Base-by-base conservation (phyloP, 2,329 filamentous ascomycete species). In the Paraphoma chrysanthemicola region DNA sequence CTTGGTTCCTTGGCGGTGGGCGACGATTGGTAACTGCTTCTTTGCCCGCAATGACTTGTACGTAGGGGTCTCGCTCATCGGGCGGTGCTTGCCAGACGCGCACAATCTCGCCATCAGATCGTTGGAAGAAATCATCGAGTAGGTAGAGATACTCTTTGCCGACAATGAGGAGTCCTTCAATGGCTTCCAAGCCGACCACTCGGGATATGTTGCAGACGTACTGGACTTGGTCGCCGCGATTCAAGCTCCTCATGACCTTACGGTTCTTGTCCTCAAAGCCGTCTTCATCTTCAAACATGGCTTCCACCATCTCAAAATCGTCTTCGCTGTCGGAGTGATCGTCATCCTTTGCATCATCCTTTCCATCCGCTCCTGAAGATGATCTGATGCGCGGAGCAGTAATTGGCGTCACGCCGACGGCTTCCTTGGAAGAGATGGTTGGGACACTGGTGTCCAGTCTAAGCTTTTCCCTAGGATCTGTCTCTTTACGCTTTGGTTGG, bases 211-310 rank as follows among this genome's bases (percentile, higher is more conserved):
- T 99, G 82, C 92, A 96, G 1, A 97, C 92, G 54, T 92, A 90
- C 73, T 97, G 92, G 1, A 99, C 94, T 53, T 93, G 87, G 69
- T 99, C 95, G 5, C 93, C 93, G 11, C 90, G 90, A 66, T 97
- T 90, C 10, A 99, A 83, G 61, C 92, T 94, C 49, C 95, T 87
- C 92, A 98, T 96, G 44, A 99, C 94, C 76, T 97, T 97, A 44
- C 96, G 87, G 70, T 99, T 98, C 80, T 97, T 98, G 76, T 99
- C 96, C 77, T 99, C 96, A 60, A 96, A 96, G 1, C 88, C 89
- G 64, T 95, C 92, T 28, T 91, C 86, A 41, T 90, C 87, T 54
- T 94, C 90, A 68, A 93, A 93, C 0, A 94, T 93, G 59, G 97
- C 94, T 57, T 98, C 93, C 6, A 99, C 90, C 63, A 99, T 87